phyloP scores from a whole-genome alignment of 306 rosid species.

The Potentilla sterilis region DNA sequence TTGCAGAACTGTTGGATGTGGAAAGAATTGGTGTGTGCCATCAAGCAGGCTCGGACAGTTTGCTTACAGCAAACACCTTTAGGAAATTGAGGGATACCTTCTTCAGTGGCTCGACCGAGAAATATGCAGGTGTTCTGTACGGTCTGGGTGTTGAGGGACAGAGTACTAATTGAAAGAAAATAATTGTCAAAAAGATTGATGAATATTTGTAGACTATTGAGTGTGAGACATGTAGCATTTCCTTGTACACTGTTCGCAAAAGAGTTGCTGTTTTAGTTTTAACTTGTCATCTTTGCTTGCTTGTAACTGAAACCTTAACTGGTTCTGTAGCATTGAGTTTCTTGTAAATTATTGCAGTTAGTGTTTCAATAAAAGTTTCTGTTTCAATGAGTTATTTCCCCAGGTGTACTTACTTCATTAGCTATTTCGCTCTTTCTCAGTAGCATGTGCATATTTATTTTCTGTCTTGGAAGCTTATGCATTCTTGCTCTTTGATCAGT shows the following conservation, averaged over 20 bases:
- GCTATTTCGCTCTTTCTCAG: background rate
- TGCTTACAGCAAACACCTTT: conserved; percentile 52
- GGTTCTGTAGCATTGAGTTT: conserved; percentile 55
- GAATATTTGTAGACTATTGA: conserved; percentile 44
- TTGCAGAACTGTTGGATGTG: conserved; percentile 65
- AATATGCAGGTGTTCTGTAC: conserved; percentile 59
- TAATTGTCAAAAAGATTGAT: conserved; percentile 35
- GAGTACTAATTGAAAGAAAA: conserved; percentile 51
- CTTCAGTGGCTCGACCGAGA: conserved; percentile 59
- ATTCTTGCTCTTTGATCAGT: background rate
- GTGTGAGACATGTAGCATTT: conserved; percentile 47
- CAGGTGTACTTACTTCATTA: background rate
- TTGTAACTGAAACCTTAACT: conserved; percentile 57
- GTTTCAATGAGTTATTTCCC: background rate
- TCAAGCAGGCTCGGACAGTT: conserved; percentile 76
- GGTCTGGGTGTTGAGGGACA: conserved; percentile 67
- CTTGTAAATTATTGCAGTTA: conserved; percentile 58
- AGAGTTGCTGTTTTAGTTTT: conserved; percentile 43
- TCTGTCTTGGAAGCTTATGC: background rate
- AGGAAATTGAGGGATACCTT: conserved; percentile 59
- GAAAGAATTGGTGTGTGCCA: conserved; percentile 66
- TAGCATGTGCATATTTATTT: background rate
- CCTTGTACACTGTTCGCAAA: conserved; percentile 52
- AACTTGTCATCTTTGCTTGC: conserved; percentile 33
- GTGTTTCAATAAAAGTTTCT: conserved; percentile 49